Base-by-base conservation (phyloP, 768 basidiomycete species). In the Amanita polypyramis region DNA sequence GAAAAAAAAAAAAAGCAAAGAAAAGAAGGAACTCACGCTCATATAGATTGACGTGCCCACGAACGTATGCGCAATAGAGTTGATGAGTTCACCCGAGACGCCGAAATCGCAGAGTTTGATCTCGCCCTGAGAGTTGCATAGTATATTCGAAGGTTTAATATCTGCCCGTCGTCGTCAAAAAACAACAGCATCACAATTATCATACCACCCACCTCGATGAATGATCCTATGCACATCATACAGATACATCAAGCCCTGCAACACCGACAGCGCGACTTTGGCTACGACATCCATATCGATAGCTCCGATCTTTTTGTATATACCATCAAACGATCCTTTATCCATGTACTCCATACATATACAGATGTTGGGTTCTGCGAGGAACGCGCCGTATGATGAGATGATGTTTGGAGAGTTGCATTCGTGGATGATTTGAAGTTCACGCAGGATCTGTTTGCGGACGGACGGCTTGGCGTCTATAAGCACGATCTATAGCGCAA, bases 101-200 rank as follows among this genome's bases (percentile, higher is more conserved):
- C 96, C 96, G 63, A 98, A 99, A 65, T 99, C 96, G 58, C 95
- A 97, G 45, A 99, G 94, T 70, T 99, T 99, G 75, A 98, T 93
- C 56, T 96, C 84, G 19, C 96, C 96, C 43, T 75, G 70, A 4
- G 95, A 96, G 61, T 97, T 98, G 68, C 75, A 91, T 35, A 98
- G 73, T 53, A 99, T 96, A 60, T 99, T 99, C 8, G 93, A 96
- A 20, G 96, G 96, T 66, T 99, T 99, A 75, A 99, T 97, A 62
- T 98, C 96, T 98, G 57, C 20, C n/a, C n/a, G 19, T 11, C n/a
- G 9, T 14, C 2, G 32, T 21, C 17, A 32, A 21, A 21, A 14
- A 42, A 23, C 3, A 29, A 21, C n/a, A 21, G 29, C 25, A 40
- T 33, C 21, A 21, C 4, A n/a, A 17, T 10, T 15, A 15, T 4